Evolutionary conservation across 768 basidiomycete species (phyloP), one percentile per base, ranked within the genome.

Genomic region (Collybia sp.): DNA sequence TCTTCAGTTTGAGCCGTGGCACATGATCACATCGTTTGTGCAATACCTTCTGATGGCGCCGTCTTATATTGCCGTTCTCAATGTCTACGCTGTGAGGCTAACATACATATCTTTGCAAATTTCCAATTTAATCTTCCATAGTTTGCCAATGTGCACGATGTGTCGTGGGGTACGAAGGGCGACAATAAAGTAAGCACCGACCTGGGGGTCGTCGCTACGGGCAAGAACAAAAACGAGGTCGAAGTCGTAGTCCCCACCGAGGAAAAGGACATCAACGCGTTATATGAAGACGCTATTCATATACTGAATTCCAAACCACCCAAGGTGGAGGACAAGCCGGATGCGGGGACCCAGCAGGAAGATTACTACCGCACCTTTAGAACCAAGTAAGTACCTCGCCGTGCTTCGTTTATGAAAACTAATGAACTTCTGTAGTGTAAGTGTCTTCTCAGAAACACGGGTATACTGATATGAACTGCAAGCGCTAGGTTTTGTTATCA

Each of bases 91-190:
- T 3, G 82, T 85, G 64, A 31, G 79, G 56, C n/a, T 35, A 37
- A 39, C 10, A 25, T 44, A 33, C 32, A 17, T 34, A 34, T 25
- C 32, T 15, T 36, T 16, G 17, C 25, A 12, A 20, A 18, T 6
- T 3, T 13, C 15, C 38, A 12, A 19, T 49, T 57, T 36, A 55
- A n/a, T n/a, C 19, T 36, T 34, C 15, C n/a, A 1, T 50, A 88
- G 83, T 91, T 92, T 53, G 82, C 88, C 2, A 92, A 92, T 58
- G 88, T 90, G 5, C 88, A 92, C 64, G 93, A 93, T 48, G 85
- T 94, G 9, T 92, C 89, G 3, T 94, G 93, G 93, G 93, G 93
- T 33, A 98, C 91, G 3, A 98, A 95, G 61, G 95, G 90, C 30
- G 92, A 89, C 65, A 94, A 93, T 71, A 93, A 84, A 58, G 77